Base-by-base conservation (phyloP, 352 stramenopile species). In the Globisporangium nodosum region DNA sequence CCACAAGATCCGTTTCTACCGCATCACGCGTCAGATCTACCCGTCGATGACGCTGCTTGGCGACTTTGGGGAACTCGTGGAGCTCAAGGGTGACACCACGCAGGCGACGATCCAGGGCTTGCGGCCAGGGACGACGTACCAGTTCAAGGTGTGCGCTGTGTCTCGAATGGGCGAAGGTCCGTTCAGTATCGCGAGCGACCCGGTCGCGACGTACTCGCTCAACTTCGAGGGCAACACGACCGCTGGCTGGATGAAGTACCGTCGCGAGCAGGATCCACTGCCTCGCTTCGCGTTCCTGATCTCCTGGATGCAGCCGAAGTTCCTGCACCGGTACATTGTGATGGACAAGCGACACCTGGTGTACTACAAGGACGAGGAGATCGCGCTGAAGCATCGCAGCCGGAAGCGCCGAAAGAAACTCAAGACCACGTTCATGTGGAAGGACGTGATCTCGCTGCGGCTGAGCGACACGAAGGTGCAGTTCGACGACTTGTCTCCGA, bases 241-340 rank as follows among this genome's bases (percentile, higher is more conserved):
- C 3, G 83, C 83, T 46, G 84, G 83, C 0, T 95, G 85, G 85
- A 91, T 95, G 83, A 92, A 92, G 53, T 90, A 91, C 65, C 79
- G 75, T 16, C 76, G 83, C 31, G 76, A 92, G 51, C 73, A 77
- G 16, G 70, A 89, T 13, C 69, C 78, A 13, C 56, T 57, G 16
- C 68, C 81, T 45, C 79, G 76, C 47, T 76, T 76, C 5, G 69
- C 69, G 12, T 77, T 73, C 8, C 53, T 86, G 18, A 59, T 93
- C 15, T 71, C 74, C 15, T 91, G 74, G 78, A 70, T 91, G 46
- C 82, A 88, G 49, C 73, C 83, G 3, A 92, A 88, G 52, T 89
- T 76, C 49, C 49, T 95, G 39, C 82, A 95, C 59, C 84, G 86
- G 1, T 96, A 93, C 49, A 76, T 93, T 4, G 78, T 96, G 2